Conservation (phyloP, 441 rosid species). For the Eutrema salsugineum region DNA sequence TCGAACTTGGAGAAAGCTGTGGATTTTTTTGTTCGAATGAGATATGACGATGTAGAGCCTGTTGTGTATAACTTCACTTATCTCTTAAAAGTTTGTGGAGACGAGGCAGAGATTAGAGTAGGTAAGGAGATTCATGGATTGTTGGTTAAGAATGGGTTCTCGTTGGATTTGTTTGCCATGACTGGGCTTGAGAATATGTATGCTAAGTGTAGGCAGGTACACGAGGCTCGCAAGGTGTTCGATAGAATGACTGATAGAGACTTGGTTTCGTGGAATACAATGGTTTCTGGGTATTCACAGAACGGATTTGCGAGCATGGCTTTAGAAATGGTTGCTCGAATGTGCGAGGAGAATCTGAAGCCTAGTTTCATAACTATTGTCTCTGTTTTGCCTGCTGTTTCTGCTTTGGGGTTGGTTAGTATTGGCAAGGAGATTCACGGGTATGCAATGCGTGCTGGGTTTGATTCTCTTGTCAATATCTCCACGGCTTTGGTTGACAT, state of each 20-base stretch:
- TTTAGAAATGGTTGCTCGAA: constrained; percentile 48
- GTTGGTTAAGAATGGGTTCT: constrained; percentile 59
- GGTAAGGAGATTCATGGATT: constrained; percentile 83
- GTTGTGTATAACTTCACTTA: constrained; percentile 84
- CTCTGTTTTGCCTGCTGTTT: constrained; percentile 76
- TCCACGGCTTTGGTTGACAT: constrained; percentile 77
- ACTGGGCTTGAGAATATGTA: constrained; percentile 76
- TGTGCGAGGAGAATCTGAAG: constrained; percentile 59
- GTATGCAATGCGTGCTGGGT: constrained; percentile 58
- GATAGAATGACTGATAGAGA: constrained; percentile 86
- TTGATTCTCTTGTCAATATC: constrained; percentile 56
- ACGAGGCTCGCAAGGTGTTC: constrained; percentile 38
- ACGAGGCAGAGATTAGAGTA: constrained; percentile 43
- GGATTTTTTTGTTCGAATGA: constrained; percentile 59
- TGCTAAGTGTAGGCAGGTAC: constrained; percentile 10
- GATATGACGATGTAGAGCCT: constrained; percentile 51
- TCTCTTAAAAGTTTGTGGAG: constrained; percentile 74
- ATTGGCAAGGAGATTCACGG: constrained; percentile 80
- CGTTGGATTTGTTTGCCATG: constrained; percentile 63
- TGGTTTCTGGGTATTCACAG: constrained; percentile 76
- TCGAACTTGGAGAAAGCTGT: constrained; percentile 55
- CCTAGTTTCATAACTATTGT: constrained; percentile 73
- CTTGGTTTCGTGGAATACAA: constrained; percentile 83
- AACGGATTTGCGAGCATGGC: constrained; percentile 67
- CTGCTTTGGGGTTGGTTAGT: constrained; percentile 50